These are phyloP conservation scores for Calonectria pteridis DNA, from an alignment of 2,329 filamentous ascomycete species.

Conservation along the genomic window DNA sequence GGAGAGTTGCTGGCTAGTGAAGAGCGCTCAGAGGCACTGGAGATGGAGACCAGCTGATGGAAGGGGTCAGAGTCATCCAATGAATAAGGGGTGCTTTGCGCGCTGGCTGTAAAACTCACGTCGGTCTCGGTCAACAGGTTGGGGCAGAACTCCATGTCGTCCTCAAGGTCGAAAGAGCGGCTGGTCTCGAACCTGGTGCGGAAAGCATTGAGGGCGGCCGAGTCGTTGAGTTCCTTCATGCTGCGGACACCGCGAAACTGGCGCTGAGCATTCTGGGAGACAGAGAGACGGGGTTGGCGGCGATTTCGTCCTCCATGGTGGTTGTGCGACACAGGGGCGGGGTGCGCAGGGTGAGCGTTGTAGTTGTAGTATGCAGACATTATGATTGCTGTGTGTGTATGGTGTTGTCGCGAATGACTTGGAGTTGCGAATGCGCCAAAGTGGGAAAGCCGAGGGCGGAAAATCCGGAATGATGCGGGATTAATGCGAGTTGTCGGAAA, in stretches of 20 bases:
- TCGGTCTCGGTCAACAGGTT: conserved; percentile 92
- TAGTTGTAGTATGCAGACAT: conserved; percentile 77
- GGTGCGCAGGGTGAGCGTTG: conserved; percentile 69
- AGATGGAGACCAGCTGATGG: conserved; percentile 86
- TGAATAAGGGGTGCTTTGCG: conserved; percentile 20
- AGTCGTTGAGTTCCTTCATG: conserved; percentile 87
- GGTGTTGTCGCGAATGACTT: conserved; percentile 20
- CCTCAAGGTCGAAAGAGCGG: conserved; percentile 93
- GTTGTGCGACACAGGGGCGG: conserved; percentile 75
- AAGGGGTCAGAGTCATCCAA: conserved; percentile 50
- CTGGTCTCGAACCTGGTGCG: conserved; percentile 91
- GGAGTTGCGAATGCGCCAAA: conserved; percentile 17
- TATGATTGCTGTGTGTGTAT: conserved; percentile 43
- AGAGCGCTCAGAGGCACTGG: conserved; percentile 92
- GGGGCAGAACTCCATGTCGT: conserved; percentile 96
- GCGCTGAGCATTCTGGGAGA: conserved; percentile 85
- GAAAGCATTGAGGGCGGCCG: conserved; percentile 81
- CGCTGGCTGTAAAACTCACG: conserved; percentile 69
- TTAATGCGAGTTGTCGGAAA: conserved; percentile 40
- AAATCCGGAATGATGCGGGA: conserved; percentile 41
- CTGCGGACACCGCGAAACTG: conserved; percentile 88
- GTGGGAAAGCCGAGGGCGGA: conserved; percentile 27
- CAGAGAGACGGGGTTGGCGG: conserved; percentile 83
- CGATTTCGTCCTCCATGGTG: conserved; percentile 89
- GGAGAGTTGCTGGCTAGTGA: conserved; percentile 96